A percentile compares a stretch with the other conserved stretches of the same genome.
Evolutionary conservation across 108 stramenopile species (phyloP).

Genomic region (Asterionellopsis glacialis): DNA sequence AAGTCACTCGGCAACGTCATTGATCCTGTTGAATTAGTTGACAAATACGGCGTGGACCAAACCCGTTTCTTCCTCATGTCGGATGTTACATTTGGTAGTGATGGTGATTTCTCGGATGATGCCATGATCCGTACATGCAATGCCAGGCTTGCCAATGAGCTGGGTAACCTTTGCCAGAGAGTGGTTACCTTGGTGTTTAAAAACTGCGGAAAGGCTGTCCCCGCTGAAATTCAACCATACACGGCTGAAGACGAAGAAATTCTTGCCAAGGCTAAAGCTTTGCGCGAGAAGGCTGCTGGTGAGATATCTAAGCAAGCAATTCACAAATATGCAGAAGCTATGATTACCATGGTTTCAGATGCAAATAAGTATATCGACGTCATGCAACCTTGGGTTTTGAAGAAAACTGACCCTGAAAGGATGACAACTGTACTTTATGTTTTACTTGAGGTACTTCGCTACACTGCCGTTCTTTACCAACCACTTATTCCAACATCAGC

Average conservation of each 20-base stretch:
- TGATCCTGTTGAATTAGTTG: constrained; percentile 87
- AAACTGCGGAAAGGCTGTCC: constrained; percentile 81
- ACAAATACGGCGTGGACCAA: constrained; percentile 86
- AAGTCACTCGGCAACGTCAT: constrained; percentile 94
- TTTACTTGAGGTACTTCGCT: constrained; percentile 86
- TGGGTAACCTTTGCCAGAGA: constrained; percentile 93
- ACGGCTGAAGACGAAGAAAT: constrained; percentile 69
- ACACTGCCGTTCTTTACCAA: constrained; percentile 85
- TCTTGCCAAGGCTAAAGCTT: constrained; percentile 44
- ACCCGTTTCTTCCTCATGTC: constrained; percentile 91
- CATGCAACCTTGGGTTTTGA: constrained; percentile 89
- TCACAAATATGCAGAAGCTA: constrained; percentile 73
- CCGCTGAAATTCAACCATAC: constrained; percentile 30
- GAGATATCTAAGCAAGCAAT: constrained; percentile 70
- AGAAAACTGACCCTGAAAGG: constrained; percentile 80
- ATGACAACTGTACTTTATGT: constrained; percentile 87
- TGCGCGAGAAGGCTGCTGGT: constrained; percentile 37
- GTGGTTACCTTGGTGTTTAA: constrained; percentile 80
- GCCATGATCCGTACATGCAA: constrained; percentile 81
- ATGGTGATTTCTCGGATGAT: constrained; percentile 91
- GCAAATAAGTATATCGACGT: constrained; percentile 89
- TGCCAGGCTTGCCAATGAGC: constrained; percentile 85
- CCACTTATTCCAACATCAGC: constrained; percentile 90
- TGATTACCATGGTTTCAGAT: constrained; percentile 82
- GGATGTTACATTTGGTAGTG: constrained; percentile 87